phyloP scores from a whole-genome alignment of 306 rosid genomes.

The Cucurbita argyrosperma region DNA sequence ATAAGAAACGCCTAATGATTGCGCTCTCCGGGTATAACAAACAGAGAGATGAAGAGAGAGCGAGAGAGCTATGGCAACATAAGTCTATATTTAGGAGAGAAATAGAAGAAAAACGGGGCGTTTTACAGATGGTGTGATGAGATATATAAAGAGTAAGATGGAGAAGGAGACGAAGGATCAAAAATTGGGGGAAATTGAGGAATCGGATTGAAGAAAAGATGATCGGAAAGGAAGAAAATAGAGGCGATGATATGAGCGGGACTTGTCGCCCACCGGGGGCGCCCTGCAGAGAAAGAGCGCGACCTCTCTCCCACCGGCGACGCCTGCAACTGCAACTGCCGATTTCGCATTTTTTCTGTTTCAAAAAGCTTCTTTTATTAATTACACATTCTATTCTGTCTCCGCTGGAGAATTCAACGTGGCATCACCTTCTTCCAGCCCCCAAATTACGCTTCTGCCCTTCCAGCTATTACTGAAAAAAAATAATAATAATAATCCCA shows the following conservation, averaged over 20 bases:
- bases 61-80: background rate
- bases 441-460: background rate
- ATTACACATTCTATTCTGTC: background rate
- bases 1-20: background rate
- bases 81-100: background rate
- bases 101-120: background rate
- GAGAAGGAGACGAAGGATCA: background rate
- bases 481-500: too few species aligned
- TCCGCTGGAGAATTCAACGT: conserved; percentile 4
- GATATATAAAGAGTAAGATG: background rate
- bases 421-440: background rate
- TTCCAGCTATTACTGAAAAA: background rate
- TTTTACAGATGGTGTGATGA: background rate
- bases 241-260: background rate
- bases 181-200: background rate
- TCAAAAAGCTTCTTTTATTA: background rate
- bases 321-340: conserved; percentile 15
- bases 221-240: background rate
- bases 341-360: background rate
- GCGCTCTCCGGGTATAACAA: background rate
- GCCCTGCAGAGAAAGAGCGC: conserved; percentile 12
- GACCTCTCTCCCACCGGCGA: conserved; percentile 30
- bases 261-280: background rate
- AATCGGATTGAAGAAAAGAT: background rate
- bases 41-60: background rate